Conservation (phyloP, 257 asterid genomes). For the Misopates orontium region DNA sequence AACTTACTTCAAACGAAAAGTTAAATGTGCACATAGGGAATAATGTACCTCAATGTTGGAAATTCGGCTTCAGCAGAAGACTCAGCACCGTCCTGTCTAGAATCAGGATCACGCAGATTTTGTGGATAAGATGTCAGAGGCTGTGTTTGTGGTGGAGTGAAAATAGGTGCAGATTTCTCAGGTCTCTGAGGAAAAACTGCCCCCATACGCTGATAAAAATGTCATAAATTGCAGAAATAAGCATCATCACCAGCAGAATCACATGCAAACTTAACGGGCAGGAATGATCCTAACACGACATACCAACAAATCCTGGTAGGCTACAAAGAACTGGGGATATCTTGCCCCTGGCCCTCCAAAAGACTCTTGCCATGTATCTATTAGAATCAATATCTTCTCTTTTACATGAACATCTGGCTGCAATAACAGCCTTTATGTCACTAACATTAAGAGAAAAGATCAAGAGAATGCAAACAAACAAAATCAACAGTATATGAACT, state of each 20-base stretch:
- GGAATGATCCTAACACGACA: conserved; percentile 22
- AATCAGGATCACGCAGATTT: conserved; percentile 71
- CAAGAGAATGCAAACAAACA: conserved; percentile 15
- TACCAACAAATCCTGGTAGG: conserved; percentile 97
- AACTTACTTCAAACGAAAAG: conserved; percentile 1
- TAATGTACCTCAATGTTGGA: conserved; percentile 82
- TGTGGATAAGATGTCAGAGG: conserved; percentile 87
- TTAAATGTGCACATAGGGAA: not conserved
- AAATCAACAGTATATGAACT: not conserved
- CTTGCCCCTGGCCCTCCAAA: conserved; percentile 96
- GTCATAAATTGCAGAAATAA: conserved; percentile 26
- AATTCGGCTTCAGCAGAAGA: conserved; percentile 91
- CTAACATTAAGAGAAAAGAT: conserved; percentile 17
- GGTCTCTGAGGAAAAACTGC: conserved; percentile 96
- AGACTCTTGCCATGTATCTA: conserved; percentile 99
- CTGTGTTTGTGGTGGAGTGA: conserved; percentile 91
- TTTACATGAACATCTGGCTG: conserved; percentile 98
- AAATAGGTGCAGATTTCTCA: conserved; percentile 84
- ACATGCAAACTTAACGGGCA: conserved; percentile 21
- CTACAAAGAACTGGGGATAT: conserved; percentile 86
- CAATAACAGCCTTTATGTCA: conserved; percentile 39
- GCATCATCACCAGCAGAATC: conserved; percentile 7
- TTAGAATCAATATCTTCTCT: conserved; percentile 91
- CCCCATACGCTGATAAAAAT: conserved; percentile 79
- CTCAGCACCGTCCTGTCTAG: conserved; percentile 66